Conservation (phyloP, 2,329 filamentous ascomycete species). For the Botrytis byssoidea region DNA sequence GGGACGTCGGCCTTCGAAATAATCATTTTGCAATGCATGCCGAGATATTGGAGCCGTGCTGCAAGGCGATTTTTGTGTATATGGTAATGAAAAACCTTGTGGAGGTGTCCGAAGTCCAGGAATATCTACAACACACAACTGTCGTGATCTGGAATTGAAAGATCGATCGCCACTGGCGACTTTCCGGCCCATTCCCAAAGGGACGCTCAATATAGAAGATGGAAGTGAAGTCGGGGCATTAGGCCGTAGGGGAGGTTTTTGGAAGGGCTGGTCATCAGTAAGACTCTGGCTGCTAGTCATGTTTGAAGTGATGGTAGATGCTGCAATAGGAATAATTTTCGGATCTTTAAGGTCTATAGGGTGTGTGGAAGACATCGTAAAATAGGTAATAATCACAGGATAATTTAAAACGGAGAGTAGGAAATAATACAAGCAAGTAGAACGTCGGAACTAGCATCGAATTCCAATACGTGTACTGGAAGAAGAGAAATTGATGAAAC, state of each 20-base stretch:
- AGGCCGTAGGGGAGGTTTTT: constrained; percentile 6
- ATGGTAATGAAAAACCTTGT: not conserved
- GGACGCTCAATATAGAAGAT: not conserved
- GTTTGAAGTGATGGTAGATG: not conserved
- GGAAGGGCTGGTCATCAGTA: not conserved
- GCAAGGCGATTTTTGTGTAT: not conserved
- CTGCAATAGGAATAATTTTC: not conserved
- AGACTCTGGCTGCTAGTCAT: not conserved
- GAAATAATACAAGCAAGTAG: not conserved
- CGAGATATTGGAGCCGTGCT: constrained; percentile 2
- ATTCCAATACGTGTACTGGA: not conserved
- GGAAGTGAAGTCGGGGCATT: constrained; percentile 1
- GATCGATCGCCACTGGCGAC: not conserved
- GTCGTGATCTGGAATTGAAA: not conserved
- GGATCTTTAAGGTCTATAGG: not conserved
- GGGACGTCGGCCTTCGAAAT: not conserved
- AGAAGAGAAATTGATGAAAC: not conserved
- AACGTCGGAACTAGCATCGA: not conserved
- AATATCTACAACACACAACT: not conserved
- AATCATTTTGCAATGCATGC: not conserved
- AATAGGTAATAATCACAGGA: too few species aligned
- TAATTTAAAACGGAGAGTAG: not conserved
- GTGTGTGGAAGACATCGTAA: not conserved
- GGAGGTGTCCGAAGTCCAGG: constrained; percentile 11
- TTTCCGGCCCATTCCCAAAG: not conserved